A percentile compares a stretch with the other conserved stretches of the same genome.
Conservation (phyloP, 257 asterid genomes). For the Salvia hispanica region DNA sequence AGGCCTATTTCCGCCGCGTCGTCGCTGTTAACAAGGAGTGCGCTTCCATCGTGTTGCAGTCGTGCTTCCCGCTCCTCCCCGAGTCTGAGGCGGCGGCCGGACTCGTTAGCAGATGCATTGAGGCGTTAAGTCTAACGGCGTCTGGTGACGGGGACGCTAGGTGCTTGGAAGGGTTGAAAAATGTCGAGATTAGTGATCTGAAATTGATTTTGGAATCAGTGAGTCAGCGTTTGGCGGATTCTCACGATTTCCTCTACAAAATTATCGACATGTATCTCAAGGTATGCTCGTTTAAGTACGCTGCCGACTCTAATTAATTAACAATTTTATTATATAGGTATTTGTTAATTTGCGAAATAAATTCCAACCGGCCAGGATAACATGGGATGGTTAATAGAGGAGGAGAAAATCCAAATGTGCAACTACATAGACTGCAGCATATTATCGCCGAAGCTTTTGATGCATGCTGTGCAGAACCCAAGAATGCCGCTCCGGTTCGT, state of each 20-base stretch:
- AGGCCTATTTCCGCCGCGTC: constrained; percentile 60
- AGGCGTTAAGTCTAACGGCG: constrained; percentile 58
- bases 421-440: constrained; percentile 75
- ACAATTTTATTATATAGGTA: too few species aligned
- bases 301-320: too few species aligned
- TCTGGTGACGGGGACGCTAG: constrained; percentile 35
- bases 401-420: constrained; percentile 63
- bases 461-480: constrained; percentile 90
- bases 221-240: constrained; percentile 53
- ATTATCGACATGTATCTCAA: constrained; percentile 68
- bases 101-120: constrained; percentile 73
- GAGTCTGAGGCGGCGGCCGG: constrained; percentile 69
- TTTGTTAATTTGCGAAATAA: not conserved
- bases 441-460: constrained; percentile 57
- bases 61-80: constrained; percentile 67
- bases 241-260: constrained; percentile 74
- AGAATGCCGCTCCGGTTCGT: constrained; percentile 81
- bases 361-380: constrained; percentile 46
- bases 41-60: constrained; percentile 55
- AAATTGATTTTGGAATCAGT: constrained; percentile 51
- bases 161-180: constrained; percentile 51
- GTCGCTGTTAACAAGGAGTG: constrained; percentile 54
- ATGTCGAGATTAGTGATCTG: constrained; percentile 46
- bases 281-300: constrained; percentile 37
- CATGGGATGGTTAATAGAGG: constrained; percentile 48